Percentiles rank a stretch among this genome's conserved stretches.
Evolutionary conservation across 2,329 filamentous ascomycete species (phyloP).

Genomic region (Bipolaris zeicola): DNA sequence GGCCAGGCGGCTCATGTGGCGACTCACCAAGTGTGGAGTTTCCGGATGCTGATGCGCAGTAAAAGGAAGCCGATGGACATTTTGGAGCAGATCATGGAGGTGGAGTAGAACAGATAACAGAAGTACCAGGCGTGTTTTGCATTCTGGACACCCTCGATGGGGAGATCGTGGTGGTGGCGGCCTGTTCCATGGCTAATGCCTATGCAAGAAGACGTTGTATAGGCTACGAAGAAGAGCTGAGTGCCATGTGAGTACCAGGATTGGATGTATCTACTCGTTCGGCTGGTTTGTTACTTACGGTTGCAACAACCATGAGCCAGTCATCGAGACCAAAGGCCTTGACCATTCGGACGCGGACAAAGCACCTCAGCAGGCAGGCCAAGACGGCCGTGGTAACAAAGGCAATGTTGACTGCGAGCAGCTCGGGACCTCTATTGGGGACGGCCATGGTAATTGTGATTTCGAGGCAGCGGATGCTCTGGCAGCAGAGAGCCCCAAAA

Average conservation of each 20-base stretch:
- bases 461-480: slow-evolving; percentile 6
- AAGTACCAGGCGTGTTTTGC: slow-evolving; percentile 42
- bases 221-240: slow-evolving; percentile 34
- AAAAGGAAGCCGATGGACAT: slow-evolving; percentile 43
- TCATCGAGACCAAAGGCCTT: slow-evolving; percentile 46
- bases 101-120: slow-evolving; percentile 42
- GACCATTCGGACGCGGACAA: slow-evolving; percentile 41
- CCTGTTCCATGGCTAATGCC: slow-evolving; percentile 42
- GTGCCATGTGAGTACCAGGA: slow-evolving; percentile 2
- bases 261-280: too few species aligned
- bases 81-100: slow-evolving; percentile 42
- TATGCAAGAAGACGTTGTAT: slow-evolving; percentile 32
- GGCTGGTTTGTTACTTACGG: slow-evolving; percentile 24
- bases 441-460: slow-evolving; percentile 31
- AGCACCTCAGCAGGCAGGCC: slow-evolving; percentile 37
- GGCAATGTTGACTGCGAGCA: slow-evolving; percentile 36
- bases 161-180: slow-evolving; percentile 34
- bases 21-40: slow-evolving; percentile 32
- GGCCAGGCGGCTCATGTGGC: fast-evolving
- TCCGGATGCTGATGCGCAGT: slow-evolving; percentile 38
- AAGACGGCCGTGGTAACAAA: slow-evolving; percentile 34
- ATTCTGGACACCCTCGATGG: slow-evolving; percentile 23
- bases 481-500: slow-evolving; percentile 13
- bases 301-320: slow-evolving; percentile 42
- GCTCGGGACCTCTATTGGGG: slow-evolving; percentile 42